phyloP scores from a whole-genome alignment of 176 grass and related monocot species.

The Carex pumila region DNA sequence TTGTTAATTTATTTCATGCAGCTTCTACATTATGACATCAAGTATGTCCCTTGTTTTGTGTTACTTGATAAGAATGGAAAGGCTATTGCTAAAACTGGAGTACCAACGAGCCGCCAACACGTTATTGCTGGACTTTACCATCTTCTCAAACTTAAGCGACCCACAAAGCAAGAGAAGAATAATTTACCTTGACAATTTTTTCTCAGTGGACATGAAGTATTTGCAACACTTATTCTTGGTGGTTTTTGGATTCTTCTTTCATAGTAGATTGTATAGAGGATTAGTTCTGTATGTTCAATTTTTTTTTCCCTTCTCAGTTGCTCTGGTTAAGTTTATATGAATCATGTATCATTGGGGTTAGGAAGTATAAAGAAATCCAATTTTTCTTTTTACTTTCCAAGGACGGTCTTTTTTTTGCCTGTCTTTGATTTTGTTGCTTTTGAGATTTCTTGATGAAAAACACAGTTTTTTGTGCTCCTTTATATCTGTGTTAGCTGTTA shows the following conservation, averaged over 20 bases:
- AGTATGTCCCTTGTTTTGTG: slow-evolving; percentile 92
- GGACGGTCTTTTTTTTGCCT: not conserved
- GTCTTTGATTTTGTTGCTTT: not conserved
- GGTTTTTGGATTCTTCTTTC: not conserved
- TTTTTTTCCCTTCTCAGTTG: not conserved
- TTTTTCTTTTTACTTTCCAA: not conserved
- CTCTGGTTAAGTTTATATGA: not conserved
- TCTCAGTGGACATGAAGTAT: not conserved
- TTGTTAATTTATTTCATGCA: slow-evolving; percentile 26
- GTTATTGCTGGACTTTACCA: slow-evolving; percentile 72
- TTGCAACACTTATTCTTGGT: not conserved
- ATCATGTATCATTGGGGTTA: not conserved
- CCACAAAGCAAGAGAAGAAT: slow-evolving; percentile 12
- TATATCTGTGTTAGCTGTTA: no score
- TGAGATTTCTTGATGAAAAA: not conserved
- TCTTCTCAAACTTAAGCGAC: slow-evolving; percentile 62
- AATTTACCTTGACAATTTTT: slow-evolving; percentile 14
- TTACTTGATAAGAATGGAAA: slow-evolving; percentile 83
- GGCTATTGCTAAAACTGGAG: slow-evolving; percentile 78
- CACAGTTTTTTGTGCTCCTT: not conserved
- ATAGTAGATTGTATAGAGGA: not conserved
- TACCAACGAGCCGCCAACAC: slow-evolving; percentile 68
- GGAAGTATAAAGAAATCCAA: not conserved
- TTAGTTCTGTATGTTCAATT: not conserved
- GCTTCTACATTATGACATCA: slow-evolving; percentile 89